Percentiles rank a stretch among this genome's conserved stretches.
phyloP scores from a whole-genome alignment of 208 protist genomes.

The Acanthamoeba sp. region DNA sequence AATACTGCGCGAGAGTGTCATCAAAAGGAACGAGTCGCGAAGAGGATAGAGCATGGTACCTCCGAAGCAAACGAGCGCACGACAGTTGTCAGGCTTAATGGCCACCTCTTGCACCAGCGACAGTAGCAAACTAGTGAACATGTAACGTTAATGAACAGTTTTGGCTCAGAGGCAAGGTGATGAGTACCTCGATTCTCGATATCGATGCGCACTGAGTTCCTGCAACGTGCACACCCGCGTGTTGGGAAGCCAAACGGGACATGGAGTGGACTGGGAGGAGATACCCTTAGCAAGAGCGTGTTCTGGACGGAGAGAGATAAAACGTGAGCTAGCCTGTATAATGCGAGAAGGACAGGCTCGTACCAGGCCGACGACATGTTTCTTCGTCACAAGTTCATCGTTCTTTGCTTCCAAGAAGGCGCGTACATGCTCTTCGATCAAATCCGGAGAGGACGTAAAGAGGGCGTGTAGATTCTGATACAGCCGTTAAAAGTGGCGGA shows the following conservation, averaged over 20 bases:
- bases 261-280: not conserved
- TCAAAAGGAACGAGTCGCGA: not conserved
- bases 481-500: not conserved
- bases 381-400: not conserved
- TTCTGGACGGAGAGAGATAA: not conserved
- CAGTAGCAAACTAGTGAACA: not conserved
- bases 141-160: not conserved
- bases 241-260: not conserved
- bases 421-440: not conserved
- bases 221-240: not conserved
- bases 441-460: not conserved
- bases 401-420: not conserved
- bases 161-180: not conserved
- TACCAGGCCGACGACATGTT: constrained; percentile 20
- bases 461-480: not conserved
- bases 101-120: constrained; percentile 22
- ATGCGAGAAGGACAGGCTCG: not conserved
- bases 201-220: not conserved
- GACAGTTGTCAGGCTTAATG: not conserved
- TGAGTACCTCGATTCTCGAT: not conserved
- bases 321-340: not conserved
- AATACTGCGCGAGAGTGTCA: not conserved
- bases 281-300: not conserved
- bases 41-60: not conserved
- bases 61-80: not conserved